Conservation (phyloP, 2,329 filamentous ascomycete species). For the Colletotrichum sp. region DNA sequence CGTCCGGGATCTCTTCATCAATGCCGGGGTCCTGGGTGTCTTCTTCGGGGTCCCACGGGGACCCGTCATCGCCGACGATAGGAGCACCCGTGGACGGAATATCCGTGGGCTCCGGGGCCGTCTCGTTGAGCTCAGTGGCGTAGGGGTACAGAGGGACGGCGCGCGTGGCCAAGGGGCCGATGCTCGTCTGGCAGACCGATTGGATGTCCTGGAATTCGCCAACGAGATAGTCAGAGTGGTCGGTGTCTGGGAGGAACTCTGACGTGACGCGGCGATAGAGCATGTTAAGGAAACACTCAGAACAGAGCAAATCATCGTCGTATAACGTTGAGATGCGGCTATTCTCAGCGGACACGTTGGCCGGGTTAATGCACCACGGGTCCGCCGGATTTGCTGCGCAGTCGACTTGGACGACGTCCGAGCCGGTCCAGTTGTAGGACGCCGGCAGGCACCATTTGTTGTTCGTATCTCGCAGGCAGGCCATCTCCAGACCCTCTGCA, state of each 20-base stretch:
- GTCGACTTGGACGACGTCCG: slow-evolving; percentile 7
- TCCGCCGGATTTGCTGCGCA: slow-evolving; percentile 11
- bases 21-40: not conserved
- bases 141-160: not conserved
- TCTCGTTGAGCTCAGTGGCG: not conserved
- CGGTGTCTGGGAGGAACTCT: not conserved
- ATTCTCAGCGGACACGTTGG: slow-evolving; percentile 2
- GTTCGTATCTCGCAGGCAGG: not conserved
- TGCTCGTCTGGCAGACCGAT: slow-evolving; percentile 4
- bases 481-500: not conserved
- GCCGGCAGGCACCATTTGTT: slow-evolving; percentile 3
- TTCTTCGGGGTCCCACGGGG: not conserved
- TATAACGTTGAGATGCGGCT: slow-evolving; percentile 10
- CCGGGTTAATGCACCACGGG: slow-evolving; percentile 10
- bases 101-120: not conserved
- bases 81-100: not conserved
- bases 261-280: not conserved
- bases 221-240: slow-evolving; percentile 5
- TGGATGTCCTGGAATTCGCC: slow-evolving; percentile 3
- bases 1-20: not conserved
- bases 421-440: slow-evolving; percentile 16
- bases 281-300: not conserved
- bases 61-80: not conserved
- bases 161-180: not conserved
- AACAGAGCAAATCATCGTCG: slow-evolving; percentile 14